Conservation (phyloP, 768 basidiomycete genomes). For the Boletus subcaerulescens region DNA sequence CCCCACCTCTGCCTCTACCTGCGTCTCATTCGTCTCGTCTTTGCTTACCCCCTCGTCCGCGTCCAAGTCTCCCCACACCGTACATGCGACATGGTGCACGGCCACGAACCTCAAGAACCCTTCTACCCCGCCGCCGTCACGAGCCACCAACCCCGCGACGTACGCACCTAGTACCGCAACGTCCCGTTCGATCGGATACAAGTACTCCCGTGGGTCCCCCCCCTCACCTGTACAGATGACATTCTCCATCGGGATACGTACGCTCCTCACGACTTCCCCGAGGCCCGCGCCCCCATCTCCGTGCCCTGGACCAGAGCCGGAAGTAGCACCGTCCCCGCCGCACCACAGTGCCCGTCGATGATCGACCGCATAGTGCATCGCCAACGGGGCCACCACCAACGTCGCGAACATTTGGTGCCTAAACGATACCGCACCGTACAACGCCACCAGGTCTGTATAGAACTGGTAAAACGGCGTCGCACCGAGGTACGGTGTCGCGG, state of each 20-base stretch:
- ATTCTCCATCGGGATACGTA: conserved; percentile 49
- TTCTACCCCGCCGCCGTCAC: conserved; percentile 34
- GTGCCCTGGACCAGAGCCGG: neutral
- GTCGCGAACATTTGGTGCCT: conserved; percentile 71
- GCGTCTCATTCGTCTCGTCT: neutral
- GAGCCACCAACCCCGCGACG: conserved; percentile 44
- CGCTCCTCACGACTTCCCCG: conserved; percentile 44
- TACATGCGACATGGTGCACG: conserved; percentile 74
- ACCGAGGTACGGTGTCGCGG: conserved; percentile 59
- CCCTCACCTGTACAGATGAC: conserved; percentile 37
- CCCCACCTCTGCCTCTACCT: conserved; percentile 16
- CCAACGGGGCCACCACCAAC: conserved; percentile 71
- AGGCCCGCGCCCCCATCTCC: neutral
- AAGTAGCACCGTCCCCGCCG: conserved; percentile 49
- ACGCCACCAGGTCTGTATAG: conserved; percentile 84
- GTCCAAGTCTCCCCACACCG: conserved; percentile 61
- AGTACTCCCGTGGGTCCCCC: conserved; percentile 51
- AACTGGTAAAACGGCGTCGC: conserved; percentile 84
- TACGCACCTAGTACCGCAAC: conserved; percentile 61
- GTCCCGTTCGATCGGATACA: conserved; percentile 70
- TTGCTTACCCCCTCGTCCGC: conserved; percentile 29
- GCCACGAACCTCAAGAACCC: conserved; percentile 69
- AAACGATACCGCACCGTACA: conserved; percentile 93
- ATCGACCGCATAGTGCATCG: conserved; percentile 75
- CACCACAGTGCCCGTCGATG: conserved; percentile 84